A percentile compares a stretch with the other conserved stretches of the same genome.
Evolutionary conservation across 805 yeast genomes (phyloP).

Genomic region (Scheffersomyces stipitis): DNA sequence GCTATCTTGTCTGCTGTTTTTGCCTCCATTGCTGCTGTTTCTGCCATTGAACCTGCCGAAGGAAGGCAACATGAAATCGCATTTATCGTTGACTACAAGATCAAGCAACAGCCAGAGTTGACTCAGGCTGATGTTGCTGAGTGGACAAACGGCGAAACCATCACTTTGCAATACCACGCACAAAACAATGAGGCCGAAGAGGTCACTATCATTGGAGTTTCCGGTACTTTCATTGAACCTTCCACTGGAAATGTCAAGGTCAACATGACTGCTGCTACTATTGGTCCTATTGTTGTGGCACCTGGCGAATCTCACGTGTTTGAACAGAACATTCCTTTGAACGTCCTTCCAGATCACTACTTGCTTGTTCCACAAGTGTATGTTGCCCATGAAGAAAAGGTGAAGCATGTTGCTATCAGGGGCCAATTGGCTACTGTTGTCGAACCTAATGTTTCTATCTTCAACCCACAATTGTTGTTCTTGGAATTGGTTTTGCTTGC

Average conservation of each 20-base stretch:
- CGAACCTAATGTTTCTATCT: slow-evolving; percentile 67
- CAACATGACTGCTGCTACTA: slow-evolving; percentile 62
- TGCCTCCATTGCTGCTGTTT: slow-evolving; percentile 7
- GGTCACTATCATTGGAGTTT: slow-evolving; percentile 61
- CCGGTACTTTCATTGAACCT: slow-evolving; percentile 63
- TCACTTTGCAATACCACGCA: slow-evolving; percentile 52
- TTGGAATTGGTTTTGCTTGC: slow-evolving; percentile 53
- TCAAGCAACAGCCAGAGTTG: slow-evolving; percentile 45
- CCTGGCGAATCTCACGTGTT: slow-evolving; percentile 51
- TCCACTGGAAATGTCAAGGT: slow-evolving; percentile 49
- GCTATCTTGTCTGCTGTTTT: slow-evolving; percentile 5
- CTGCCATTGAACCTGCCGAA: slow-evolving; percentile 9
- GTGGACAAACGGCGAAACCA: slow-evolving; percentile 50
- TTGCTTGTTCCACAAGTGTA: slow-evolving; percentile 60
- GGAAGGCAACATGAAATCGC: slow-evolving; percentile 33
- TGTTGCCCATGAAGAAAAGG: slow-evolving; percentile 47
- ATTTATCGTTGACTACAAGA: slow-evolving; percentile 48
- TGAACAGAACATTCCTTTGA: slow-evolving; percentile 59
- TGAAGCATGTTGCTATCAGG: slow-evolving; percentile 56
- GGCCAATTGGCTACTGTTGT: slow-evolving; percentile 56
- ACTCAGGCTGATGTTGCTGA: slow-evolving; percentile 41
- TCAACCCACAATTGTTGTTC: slow-evolving; percentile 70
- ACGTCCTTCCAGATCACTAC: slow-evolving; percentile 57
- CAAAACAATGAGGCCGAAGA: slow-evolving; percentile 52
- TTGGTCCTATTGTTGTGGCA: slow-evolving; percentile 58